Conservation (phyloP, 139 green algal species). For the Mesotaenium endlicherianum region DNA sequence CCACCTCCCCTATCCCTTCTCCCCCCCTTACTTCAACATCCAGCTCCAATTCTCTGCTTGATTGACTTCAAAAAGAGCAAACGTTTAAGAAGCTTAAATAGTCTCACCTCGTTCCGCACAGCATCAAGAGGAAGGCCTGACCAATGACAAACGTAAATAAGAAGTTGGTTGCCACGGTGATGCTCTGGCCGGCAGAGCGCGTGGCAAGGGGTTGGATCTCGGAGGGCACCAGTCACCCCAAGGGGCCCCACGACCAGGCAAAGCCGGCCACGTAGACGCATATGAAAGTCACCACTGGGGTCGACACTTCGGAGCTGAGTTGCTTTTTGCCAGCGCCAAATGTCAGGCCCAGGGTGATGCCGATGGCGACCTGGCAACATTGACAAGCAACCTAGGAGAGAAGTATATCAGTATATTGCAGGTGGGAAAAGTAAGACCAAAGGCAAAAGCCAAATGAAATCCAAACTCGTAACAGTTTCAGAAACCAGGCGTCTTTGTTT, state of each 20-base stretch:
- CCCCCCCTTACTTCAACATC: too few relatives aligned
- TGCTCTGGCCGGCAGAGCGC: constrained; percentile 29
- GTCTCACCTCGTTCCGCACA: too few relatives aligned
- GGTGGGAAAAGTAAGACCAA: too few relatives aligned
- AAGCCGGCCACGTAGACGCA: constrained; percentile 74
- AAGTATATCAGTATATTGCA: too few relatives aligned
- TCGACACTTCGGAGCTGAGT: constrained; percentile 17
- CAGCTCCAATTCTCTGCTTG: too few relatives aligned
- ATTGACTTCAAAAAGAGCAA: too few relatives aligned
- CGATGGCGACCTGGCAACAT: constrained; percentile 34
- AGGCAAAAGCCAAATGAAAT: too few relatives aligned
- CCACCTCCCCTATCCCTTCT: too few relatives aligned
- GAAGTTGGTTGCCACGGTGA: constrained; percentile 45
- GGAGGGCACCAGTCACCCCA: constrained; percentile 62
- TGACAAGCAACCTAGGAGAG: too few relatives aligned
- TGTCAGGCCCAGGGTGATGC: constrained; percentile 31
- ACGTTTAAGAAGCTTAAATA: too few relatives aligned
- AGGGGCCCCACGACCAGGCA: constrained; percentile 73
- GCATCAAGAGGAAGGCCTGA: constrained; percentile 48
- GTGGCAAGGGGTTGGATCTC: constrained; percentile 49
- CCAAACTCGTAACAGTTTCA: too few relatives aligned
- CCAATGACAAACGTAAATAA: constrained; percentile 48
- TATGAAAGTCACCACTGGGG: constrained; percentile 64
- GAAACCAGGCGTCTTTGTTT: too few relatives aligned
- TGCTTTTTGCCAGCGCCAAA: constrained; percentile 24